Percentiles rank a stretch among this genome's conserved stretches.
These are phyloP conservation scores for Aspergillus cristatus DNA, from an alignment of 495 filamentous ascomycete species.

Conservation along the genomic window DNA sequence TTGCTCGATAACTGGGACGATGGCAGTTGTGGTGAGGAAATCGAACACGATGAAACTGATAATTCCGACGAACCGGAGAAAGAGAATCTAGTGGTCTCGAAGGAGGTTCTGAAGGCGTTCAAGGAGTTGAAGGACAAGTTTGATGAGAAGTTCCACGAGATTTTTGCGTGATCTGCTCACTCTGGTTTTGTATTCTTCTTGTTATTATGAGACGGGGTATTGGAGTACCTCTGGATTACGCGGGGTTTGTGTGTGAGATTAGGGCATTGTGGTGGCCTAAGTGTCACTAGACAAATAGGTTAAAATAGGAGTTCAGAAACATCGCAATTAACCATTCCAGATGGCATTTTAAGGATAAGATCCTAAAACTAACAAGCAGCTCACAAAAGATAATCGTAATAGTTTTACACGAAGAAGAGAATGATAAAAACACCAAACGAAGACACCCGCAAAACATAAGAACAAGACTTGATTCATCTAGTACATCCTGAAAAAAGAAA, in stretches of 20 bases:
- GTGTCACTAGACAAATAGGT: no score
- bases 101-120: constrained; percentile 48
- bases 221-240: no score
- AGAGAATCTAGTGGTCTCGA: constrained; percentile 4
- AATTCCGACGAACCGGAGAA: background rate
- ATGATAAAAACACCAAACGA: background rate
- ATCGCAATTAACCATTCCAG: no score
- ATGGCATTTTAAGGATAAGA: no score
- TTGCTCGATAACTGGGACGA: background rate
- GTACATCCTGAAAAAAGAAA: constrained; percentile 16
- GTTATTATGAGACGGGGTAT: no score
- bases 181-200: no score
- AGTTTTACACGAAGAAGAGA: no score
- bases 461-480: constrained; percentile 17
- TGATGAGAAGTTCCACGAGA: constrained; percentile 52
- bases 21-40: background rate
- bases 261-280: no score
- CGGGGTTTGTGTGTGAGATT: no score
- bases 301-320: no score
- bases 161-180: constrained; percentile 19
- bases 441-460: background rate
- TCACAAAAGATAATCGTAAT: no score
- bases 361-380: no score
- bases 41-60: background rate
- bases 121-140: constrained; percentile 45